phyloP scores from a whole-genome alignment of 1,139 yeast species.

The Entelexis sorbosivorans region DNA sequence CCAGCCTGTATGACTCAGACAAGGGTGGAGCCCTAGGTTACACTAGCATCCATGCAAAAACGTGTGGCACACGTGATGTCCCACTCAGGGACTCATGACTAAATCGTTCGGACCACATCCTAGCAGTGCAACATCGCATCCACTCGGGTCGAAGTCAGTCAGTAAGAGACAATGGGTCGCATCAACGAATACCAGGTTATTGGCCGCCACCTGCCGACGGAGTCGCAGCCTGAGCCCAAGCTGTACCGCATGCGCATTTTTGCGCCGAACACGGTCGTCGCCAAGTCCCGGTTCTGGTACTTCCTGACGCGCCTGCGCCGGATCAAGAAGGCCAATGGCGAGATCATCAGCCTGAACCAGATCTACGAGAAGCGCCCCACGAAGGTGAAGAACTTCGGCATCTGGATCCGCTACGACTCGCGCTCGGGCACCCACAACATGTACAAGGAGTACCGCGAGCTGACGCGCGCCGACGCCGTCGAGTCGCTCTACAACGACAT shows the following conservation, averaged over 20 bases:
- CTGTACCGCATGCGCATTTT: conserved; percentile 99
- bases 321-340: conserved; percentile 99
- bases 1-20: conserved; percentile 1
- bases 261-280: conserved; percentile 98
- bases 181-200: conserved; percentile 99
- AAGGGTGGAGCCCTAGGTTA: conserved; percentile 4
- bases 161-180: conserved; percentile 31
- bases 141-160: conserved; percentile 9
- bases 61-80: background rate
- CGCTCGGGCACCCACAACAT: conserved; percentile 99
- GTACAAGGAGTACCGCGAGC: conserved; percentile 99
- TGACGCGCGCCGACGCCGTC: conserved; percentile 98
- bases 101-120: conserved; percentile 7
- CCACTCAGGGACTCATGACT: conserved; percentile 8
- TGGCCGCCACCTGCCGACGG: conserved; percentile 99
- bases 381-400: conserved; percentile 98
- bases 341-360: conserved; percentile 84
- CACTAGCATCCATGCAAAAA: background rate
- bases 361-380: conserved; percentile 95
- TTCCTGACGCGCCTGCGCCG: conserved; percentile 98
- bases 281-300: conserved; percentile 99
- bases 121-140: conserved; percentile 8
- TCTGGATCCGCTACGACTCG: conserved; percentile 99
- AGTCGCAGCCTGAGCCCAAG: conserved; percentile 98
- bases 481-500: conserved; percentile 98